Percentiles rank a stretch among this genome's conserved stretches.
phyloP scores from a whole-genome alignment of 2,329 filamentous ascomycete genomes.

The Domatiomyces globalis region DNA sequence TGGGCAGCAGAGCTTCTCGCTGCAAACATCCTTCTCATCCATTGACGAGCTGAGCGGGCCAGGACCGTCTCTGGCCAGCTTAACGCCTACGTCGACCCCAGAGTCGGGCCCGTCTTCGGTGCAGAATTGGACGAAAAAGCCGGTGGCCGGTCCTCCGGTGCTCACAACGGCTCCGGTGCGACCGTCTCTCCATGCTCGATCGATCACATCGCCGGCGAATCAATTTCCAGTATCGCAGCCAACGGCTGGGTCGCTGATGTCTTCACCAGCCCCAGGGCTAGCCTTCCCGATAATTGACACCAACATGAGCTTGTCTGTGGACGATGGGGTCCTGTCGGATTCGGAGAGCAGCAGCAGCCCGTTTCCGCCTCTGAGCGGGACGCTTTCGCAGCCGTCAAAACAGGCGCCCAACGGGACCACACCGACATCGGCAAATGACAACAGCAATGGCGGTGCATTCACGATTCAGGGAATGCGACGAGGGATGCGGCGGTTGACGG shows the following conservation, averaged over 20 bases:
- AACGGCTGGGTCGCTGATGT: constrained; percentile 7
- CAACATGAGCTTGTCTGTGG: constrained; percentile 36
- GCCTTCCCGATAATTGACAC: constrained; percentile 11
- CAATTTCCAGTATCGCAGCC: constrained; percentile 26
- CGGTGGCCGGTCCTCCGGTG: constrained; percentile 18
- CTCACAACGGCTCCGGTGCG: constrained; percentile 25
- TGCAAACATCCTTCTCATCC: constrained; percentile 15
- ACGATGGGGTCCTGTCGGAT: constrained; percentile 71
- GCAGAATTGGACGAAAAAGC: constrained; percentile 29
- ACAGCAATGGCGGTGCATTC: constrained; percentile 27
- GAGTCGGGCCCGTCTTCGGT: constrained; percentile 33
- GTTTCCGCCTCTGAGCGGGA: constrained; percentile 16
- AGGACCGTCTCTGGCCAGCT: constrained; percentile 41
- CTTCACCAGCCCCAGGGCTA: constrained; percentile 5
- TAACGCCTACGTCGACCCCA: not conserved
- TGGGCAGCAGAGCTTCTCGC: constrained; percentile 9
- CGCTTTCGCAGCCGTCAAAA: constrained; percentile 14
- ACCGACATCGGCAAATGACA: constrained; percentile 18
- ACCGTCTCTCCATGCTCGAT: constrained; percentile 63
- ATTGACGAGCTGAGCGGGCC: constrained; percentile 24
- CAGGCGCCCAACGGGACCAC: constrained; percentile 10
- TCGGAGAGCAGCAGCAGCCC: constrained; percentile 50
- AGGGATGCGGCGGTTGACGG: constrained; percentile 34
- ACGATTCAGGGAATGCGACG: constrained; percentile 33
- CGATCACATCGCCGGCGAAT: constrained; percentile 64